Conservation (phyloP, 257 asterid genomes). For the Primulina eburnea region DNA sequence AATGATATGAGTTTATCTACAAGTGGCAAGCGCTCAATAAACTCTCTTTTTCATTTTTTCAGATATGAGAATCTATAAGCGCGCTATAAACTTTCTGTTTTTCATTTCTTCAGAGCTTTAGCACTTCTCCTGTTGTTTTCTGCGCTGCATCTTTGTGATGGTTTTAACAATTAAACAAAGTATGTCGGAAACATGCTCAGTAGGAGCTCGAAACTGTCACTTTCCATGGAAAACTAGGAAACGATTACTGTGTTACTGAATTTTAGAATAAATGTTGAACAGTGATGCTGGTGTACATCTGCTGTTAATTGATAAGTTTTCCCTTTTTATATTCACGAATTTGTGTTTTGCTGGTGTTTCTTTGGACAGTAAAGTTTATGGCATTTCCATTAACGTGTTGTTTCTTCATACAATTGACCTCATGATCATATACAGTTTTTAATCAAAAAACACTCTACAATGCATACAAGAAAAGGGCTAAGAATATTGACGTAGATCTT, state of each 20-base stretch:
- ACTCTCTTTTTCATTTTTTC: too few relatives aligned
- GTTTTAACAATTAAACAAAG: not conserved
- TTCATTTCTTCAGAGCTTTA: not conserved
- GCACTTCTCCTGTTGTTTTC: not conserved
- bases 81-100: too few relatives aligned
- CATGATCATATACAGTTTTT: conserved; percentile 49
- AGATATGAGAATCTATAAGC: not conserved
- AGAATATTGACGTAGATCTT: conserved; percentile 55
- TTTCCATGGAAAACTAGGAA: not conserved
- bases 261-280: not conserved
- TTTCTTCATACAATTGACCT: not conserved
- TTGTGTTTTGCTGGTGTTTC: not conserved
- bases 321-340: not conserved
- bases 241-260: not conserved
- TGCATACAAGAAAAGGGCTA: conserved; percentile 87
- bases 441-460: conserved; percentile 76
- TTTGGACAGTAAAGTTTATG: not conserved
- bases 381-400: not conserved
- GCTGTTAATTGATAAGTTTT: not conserved
- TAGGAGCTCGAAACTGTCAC: not conserved
- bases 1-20: not conserved
- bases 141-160: not conserved
- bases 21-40: not conserved
- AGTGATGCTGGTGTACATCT: not conserved
- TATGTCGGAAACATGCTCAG: not conserved